Evolutionary conservation across 495 filamentous ascomycete genomes (phyloP).

Genomic region (Xylaria venustula): DNA sequence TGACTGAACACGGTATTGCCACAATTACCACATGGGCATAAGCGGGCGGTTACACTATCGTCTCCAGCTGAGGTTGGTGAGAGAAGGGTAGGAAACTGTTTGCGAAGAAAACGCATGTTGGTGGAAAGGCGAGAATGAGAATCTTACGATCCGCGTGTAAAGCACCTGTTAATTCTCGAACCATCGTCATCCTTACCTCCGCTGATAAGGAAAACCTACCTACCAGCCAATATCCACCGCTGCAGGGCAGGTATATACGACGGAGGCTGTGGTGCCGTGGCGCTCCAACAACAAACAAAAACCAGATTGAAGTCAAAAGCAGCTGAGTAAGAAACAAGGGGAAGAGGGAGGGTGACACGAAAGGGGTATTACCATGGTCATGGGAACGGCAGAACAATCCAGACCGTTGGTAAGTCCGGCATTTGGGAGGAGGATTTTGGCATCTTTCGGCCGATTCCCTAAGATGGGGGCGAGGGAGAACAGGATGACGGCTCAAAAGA

Average conservation of each 20-base stretch:
- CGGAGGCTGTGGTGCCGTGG: not conserved
- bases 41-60: not conserved
- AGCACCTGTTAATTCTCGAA: not conserved
- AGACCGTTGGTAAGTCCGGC: not conserved
- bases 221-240: not conserved
- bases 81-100: conserved; percentile 2
- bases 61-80: not conserved
- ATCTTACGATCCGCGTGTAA: not conserved
- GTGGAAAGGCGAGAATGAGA: not conserved
- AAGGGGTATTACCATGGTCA: conserved; percentile 4
- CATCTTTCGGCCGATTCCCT: not conserved
- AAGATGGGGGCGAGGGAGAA: not conserved
- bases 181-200: not conserved
- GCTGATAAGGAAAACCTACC: not conserved
- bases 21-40: not conserved
- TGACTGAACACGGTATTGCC: not conserved
- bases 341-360: not conserved
- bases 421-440: not conserved
- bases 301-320: conserved; percentile 1
- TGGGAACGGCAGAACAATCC: conserved; percentile 11
- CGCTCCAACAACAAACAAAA: not conserved
- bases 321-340: conserved; percentile 5
- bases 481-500: not conserved
- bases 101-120: conserved; percentile 2
- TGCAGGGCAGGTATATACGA: not conserved